Conservation (phyloP, 1,139 yeast species). For the Suhomyces bokatorum region DNA sequence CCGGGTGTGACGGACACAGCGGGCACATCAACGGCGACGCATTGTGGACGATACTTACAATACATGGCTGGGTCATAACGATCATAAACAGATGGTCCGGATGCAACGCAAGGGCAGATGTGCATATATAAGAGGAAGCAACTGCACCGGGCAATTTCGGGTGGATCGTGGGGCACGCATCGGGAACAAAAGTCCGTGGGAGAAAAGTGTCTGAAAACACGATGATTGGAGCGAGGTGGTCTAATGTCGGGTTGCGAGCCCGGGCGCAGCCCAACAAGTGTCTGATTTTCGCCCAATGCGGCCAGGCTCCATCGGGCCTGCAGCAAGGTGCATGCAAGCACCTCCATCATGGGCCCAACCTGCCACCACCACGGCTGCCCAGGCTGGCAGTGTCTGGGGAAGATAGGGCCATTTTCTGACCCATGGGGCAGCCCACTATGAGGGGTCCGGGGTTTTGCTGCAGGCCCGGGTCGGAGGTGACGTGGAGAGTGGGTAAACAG, state of each 20-base stretch:
- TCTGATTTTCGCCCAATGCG: constrained; percentile 1
- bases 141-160: constrained; percentile 12
- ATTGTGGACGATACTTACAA: constrained; percentile 8
- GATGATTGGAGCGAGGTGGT: not conserved
- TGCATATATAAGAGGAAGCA: constrained; percentile 3
- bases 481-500: too few species aligned
- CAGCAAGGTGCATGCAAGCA: not conserved
- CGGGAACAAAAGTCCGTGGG: constrained; percentile 6
- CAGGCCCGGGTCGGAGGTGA: too few species aligned
- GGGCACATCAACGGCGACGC: not conserved
- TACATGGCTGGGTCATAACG: constrained; percentile 14
- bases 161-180: constrained; percentile 12
- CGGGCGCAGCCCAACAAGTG: not conserved
- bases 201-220: constrained; percentile 4
- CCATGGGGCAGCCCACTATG: not conserved
- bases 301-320: not conserved
- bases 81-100: constrained; percentile 1
- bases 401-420: not conserved
- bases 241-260: not conserved
- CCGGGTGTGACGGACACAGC: not conserved
- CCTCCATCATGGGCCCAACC: too few species aligned
- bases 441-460: not conserved
- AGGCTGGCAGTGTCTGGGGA: not conserved
- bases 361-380: too few species aligned
- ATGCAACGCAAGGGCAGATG: constrained; percentile 1